Evolutionary conservation across 805 yeast species (phyloP).

Genomic region (Osmozyma mogii): DNA sequence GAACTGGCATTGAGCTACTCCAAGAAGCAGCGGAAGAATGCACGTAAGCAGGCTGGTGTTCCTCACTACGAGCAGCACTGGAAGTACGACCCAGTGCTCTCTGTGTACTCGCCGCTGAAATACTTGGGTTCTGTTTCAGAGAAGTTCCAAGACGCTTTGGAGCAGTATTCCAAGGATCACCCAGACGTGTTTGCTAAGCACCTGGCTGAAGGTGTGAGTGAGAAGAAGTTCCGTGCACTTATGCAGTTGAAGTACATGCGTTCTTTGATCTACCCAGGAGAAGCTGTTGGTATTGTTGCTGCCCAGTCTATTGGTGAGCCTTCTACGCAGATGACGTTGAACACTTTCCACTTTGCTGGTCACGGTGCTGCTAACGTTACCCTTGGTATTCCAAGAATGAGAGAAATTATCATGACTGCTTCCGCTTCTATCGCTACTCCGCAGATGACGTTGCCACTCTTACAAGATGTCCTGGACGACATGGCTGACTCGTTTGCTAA

Average conservation of each 20-base stretch:
- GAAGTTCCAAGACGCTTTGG: constrained; percentile 74
- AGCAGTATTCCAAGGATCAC: constrained; percentile 53
- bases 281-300: constrained; percentile 96
- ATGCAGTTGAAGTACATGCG: constrained; percentile 99
- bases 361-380: constrained; percentile 99
- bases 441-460: constrained; percentile 90
- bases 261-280: constrained; percentile 92
- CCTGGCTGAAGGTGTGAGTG: constrained; percentile 47
- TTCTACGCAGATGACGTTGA: constrained; percentile 96
- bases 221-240: constrained; percentile 85
- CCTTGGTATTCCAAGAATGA: constrained; percentile 98
- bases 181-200: constrained; percentile 46
- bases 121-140: constrained; percentile 92
- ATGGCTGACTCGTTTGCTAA: constrained; percentile 92
- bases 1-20: constrained; percentile 72
- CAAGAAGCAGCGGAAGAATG: constrained; percentile 71
- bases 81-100: constrained; percentile 83
- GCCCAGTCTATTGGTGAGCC: constrained; percentile 99
- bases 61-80: constrained; percentile 55
- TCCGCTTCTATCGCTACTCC: constrained; percentile 95
- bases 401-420: constrained; percentile 99
- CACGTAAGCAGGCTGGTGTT: constrained; percentile 53
- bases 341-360: constrained; percentile 98
- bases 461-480: constrained; percentile 70
- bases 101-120: constrained; percentile 80